phyloP scores from a whole-genome alignment of 2,329 filamentous ascomycete species.

The Beauveria bassiana region DNA sequence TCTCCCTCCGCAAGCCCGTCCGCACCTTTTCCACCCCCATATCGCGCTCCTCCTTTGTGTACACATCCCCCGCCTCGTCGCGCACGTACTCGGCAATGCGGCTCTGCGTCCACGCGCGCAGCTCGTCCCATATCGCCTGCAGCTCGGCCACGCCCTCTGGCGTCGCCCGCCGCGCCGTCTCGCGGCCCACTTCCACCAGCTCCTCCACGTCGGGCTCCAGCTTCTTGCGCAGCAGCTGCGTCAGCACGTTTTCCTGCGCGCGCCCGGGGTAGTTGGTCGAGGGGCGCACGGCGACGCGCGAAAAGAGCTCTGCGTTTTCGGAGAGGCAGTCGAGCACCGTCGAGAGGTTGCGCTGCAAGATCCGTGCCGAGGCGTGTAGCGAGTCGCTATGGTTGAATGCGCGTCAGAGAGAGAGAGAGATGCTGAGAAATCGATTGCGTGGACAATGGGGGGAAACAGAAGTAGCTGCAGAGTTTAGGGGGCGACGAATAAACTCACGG shows the following conservation, averaged over 20 bases:
- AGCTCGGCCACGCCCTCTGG: slow-evolving; percentile 38
- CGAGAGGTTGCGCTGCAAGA: slow-evolving; percentile 63
- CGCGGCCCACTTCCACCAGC: slow-evolving; percentile 58
- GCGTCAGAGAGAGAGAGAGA: too few relatives aligned
- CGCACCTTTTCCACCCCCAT: slow-evolving; percentile 60
- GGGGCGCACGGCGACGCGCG: slow-evolving; percentile 65
- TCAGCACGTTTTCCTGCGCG: slow-evolving; percentile 57
- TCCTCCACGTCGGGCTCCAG: slow-evolving; percentile 70
- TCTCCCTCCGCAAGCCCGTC: slow-evolving; percentile 56
- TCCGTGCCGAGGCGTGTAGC: slow-evolving; percentile 62
- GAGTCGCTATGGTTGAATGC: slow-evolving; percentile 45
- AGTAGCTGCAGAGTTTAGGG: not conserved
- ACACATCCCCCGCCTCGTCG: slow-evolving; percentile 50
- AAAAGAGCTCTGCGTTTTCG: slow-evolving; percentile 60
- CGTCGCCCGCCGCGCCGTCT: slow-evolving; percentile 32
- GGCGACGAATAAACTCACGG: slow-evolving; percentile 40
- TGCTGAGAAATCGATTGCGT: not conserved
- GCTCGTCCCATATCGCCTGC: slow-evolving; percentile 49
- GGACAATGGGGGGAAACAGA: not conserved
- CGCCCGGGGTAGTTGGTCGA: slow-evolving; percentile 67
- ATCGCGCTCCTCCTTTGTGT: slow-evolving; percentile 63
- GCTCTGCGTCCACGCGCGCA: slow-evolving; percentile 32
- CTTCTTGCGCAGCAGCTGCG: slow-evolving; percentile 72
- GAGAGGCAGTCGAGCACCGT: slow-evolving; percentile 58
- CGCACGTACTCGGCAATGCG: slow-evolving; percentile 35